Conservation (phyloP, 2,329 filamentous ascomycete genomes). For the Exophiala phaeomuriformis region DNA sequence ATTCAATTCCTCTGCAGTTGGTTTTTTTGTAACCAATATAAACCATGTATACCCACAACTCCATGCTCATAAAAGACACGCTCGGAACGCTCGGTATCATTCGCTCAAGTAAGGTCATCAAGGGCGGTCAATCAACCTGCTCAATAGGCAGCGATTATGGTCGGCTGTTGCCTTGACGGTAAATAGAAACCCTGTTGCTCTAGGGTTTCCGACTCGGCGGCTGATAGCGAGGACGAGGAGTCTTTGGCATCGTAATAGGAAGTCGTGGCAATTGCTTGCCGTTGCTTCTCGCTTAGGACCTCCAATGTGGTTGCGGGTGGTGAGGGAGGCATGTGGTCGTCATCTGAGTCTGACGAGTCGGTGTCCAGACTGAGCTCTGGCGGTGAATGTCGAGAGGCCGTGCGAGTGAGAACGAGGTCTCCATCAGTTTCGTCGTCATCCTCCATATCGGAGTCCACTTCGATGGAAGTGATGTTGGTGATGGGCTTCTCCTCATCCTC, state of each 20-base stretch:
- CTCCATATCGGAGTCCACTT: constrained; percentile 38
- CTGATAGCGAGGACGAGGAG: constrained; percentile 18
- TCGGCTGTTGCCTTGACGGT: constrained; percentile 37
- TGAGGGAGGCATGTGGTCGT: constrained; percentile 65
- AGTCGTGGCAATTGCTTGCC: constrained; percentile 37
- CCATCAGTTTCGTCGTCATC: constrained; percentile 56
- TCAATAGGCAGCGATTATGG: constrained; percentile 46
- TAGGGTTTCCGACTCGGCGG: constrained; percentile 30
- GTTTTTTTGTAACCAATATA: background rate
- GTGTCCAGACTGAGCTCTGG: constrained; percentile 65
- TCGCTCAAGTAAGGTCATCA: constrained; percentile 15
- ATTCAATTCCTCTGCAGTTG: background rate
- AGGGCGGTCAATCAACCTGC: constrained; percentile 26
- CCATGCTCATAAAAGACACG: constrained; percentile 21
- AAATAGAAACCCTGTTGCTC: constrained; percentile 46
- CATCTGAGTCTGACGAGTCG: constrained; percentile 56
- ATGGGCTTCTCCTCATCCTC: constrained; percentile 48
- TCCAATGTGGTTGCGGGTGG: constrained; percentile 53
- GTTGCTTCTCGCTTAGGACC: constrained; percentile 54
- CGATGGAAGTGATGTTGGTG: constrained; percentile 51
- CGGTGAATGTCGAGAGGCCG: constrained; percentile 58
- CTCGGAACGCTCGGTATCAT: constrained; percentile 23
- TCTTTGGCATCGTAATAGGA: constrained; percentile 32
- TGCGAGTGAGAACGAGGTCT: constrained; percentile 61
- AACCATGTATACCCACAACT: constrained; percentile 4